Evolutionary conservation across 306 rosid species (phyloP), one percentile per base, ranked within the genome.

Genomic region (Vicia sativa): DNA sequence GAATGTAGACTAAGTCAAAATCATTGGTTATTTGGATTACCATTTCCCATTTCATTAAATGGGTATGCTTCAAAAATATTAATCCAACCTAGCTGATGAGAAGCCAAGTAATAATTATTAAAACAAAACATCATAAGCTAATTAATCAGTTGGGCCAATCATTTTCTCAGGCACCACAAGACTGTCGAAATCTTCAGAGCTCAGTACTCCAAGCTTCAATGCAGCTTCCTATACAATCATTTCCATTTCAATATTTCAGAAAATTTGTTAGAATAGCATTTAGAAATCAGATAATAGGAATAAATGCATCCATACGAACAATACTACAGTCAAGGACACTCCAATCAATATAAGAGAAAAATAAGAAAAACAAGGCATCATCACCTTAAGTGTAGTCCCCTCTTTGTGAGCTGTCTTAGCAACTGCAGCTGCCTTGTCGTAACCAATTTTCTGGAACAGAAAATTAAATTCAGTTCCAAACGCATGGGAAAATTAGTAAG

Each of bases 381-480:
- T 67, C 73, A 91, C 99, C 95, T 91, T 95, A 71, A 95, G 87
- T 76, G 96, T 95, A 56, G 76, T 43, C 37, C 99, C 97, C 63
- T 91, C 97, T 84, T 91, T 95, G 85, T 95, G 99, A 68, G 99
- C 99, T 62, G 70, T 88, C 89, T 95, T 91, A 62, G 99, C 99
- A 79, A 95, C 96, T 15, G 95, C 91, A 4, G 96, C 99, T 39
- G 97, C 97, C 63, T 95, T 95, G 77, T 95, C 99, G 78, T 95
- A 95, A 62, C 99, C 99, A 48, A 95, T 95, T 95, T 95, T 91
- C 99, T 95, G 92, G 56, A 81, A 63, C 19, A 53, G 25, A 62
- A 21, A 60, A 68, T 74, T 18, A 9, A 66, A 68, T 37, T 38
- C 54, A 68, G 63, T 55, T 62, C 53, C 23, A 46, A 78, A 42